Evolutionary conservation across 2,329 filamentous ascomycete genomes (phyloP).

Genomic region (Fusarium brevicatenulatum): DNA sequence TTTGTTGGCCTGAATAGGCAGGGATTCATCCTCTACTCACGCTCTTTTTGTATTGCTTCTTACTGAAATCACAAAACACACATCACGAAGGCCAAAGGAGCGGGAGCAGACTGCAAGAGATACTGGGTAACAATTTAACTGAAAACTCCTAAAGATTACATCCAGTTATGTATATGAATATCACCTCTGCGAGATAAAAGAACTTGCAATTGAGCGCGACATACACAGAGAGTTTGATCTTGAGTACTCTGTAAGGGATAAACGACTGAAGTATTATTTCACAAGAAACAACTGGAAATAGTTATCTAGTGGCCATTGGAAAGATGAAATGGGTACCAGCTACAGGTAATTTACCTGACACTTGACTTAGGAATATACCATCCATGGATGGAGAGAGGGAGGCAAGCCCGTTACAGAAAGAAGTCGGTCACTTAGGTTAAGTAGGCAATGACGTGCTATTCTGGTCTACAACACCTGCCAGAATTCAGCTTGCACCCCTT

Average conservation of each 20-base stretch:
- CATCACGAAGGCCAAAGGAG: too few species aligned
- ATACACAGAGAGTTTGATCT: not conserved
- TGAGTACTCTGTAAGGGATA: too few species aligned
- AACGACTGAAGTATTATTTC: not conserved
- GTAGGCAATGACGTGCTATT: not conserved
- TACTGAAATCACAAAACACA: not conserved
- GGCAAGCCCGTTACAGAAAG: not conserved
- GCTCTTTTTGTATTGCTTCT: too few species aligned
- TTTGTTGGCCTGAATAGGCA: too few species aligned
- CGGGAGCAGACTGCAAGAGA: not conserved
- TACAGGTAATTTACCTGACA: not conserved
- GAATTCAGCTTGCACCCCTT: too few species aligned
- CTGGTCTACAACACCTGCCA: not conserved
- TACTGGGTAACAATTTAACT: not conserved
- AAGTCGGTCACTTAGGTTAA: not conserved
- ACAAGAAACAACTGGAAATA: not conserved
- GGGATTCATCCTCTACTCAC: rapidly evolving
- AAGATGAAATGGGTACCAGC: not conserved
- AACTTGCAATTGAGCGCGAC: not conserved
- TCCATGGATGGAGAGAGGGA: not conserved
- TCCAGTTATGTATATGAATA: too few species aligned
- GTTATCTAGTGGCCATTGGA: not conserved
- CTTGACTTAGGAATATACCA: not conserved
- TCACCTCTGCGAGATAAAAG: not conserved
- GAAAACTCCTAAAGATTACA: not conserved